Conservation (phyloP, 116 monocot species). For the Papilionanthe hybrid region DNA sequence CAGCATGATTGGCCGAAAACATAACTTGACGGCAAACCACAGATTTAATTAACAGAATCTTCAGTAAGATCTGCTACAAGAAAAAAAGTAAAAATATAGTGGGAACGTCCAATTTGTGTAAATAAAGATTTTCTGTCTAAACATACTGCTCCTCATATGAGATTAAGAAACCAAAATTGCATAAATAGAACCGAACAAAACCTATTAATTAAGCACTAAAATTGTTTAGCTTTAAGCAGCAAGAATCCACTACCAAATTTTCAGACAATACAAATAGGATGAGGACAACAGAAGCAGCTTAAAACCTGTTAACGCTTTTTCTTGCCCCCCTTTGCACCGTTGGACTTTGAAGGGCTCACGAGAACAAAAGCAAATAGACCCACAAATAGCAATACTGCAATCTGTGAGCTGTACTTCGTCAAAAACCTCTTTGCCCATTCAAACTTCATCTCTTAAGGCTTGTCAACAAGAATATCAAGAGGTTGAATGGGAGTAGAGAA, state of each 20-base stretch:
- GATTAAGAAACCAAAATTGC: background rate
- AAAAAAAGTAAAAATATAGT: no score
- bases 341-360: slow-evolving; percentile 59
- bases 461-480: slow-evolving; percentile 84
- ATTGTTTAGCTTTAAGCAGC: background rate
- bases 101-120: background rate
- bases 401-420: slow-evolving; percentile 68
- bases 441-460: slow-evolving; percentile 63
- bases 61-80: no score
- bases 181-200: background rate
- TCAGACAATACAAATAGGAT: no score
- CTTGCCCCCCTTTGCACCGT: slow-evolving; percentile 63
- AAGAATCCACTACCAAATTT: background rate
- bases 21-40: no score
- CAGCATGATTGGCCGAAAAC: no score
- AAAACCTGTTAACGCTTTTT: slow-evolving; percentile 44
- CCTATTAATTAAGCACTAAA: background rate
- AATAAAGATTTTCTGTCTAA: background rate
- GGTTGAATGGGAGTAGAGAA: slow-evolving; percentile 69
- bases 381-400: slow-evolving; percentile 58
- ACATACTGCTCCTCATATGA: background rate
- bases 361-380: slow-evolving; percentile 63
- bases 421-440: slow-evolving; percentile 71
- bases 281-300: background rate
- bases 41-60: no score